These are phyloP conservation scores for Canavalia ensiformis DNA, from an alignment of 306 rosid species.

Conservation along the genomic window DNA sequence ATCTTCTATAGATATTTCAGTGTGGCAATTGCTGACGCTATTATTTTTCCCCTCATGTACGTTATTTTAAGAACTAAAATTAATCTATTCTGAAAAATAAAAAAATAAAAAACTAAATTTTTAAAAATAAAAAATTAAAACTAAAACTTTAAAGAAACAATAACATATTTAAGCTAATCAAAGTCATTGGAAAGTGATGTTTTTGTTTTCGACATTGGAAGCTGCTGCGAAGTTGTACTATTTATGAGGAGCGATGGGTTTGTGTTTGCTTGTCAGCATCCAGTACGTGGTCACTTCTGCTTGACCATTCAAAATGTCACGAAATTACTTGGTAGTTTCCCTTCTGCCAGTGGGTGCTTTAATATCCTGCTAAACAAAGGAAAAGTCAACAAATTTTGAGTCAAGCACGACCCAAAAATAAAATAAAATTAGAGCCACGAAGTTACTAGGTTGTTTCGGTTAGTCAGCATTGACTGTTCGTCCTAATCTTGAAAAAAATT, in stretches of 20 bases:
- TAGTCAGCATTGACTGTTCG: constrained; percentile 19
- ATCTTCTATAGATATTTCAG: too few relatives aligned
- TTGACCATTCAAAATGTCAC: constrained; percentile 3
- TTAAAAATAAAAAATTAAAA: too few relatives aligned
- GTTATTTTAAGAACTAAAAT: too few relatives aligned
- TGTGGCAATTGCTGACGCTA: too few relatives aligned
- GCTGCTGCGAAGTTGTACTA: constrained; percentile 55
- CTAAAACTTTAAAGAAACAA: too few relatives aligned
- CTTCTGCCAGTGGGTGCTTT: background rate
- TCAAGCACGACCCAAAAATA: too few relatives aligned
- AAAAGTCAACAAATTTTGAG: constrained; percentile 29
- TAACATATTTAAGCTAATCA: too few relatives aligned
- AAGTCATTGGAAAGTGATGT: too few relatives aligned
- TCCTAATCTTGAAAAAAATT: background rate
- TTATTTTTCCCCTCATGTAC: too few relatives aligned
- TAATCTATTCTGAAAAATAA: too few relatives aligned
- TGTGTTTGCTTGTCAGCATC: constrained; percentile 11
- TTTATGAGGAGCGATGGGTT: constrained; percentile 8
- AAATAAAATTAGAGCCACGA: background rate
- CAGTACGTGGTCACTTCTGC: background rate
- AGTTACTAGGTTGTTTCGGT: constrained; percentile 48
- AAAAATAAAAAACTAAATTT: too few relatives aligned
- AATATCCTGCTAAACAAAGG: background rate
- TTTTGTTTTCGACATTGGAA: constrained; percentile 37
- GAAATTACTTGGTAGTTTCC: constrained; percentile 35